Percentiles rank a stretch among this genome's conserved stretches.
phyloP scores from a whole-genome alignment of 192 early-diverging fungal genomes.

The Coemansia sp. region DNA sequence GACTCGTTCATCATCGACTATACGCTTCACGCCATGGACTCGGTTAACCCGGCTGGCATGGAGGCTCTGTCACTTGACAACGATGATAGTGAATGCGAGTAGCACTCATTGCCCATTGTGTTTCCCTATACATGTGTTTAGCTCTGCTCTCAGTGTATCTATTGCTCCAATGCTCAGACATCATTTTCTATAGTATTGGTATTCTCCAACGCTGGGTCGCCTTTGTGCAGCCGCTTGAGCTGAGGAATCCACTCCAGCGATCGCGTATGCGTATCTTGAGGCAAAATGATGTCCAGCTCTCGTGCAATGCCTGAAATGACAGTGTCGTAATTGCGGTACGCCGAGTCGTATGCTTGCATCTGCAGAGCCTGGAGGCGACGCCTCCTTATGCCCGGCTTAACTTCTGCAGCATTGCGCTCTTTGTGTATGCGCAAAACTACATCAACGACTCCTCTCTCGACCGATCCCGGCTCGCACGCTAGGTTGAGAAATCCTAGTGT shows the following conservation, averaged over 20 bases:
- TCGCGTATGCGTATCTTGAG: conserved; percentile 11
- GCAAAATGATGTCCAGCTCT: conserved; percentile 41
- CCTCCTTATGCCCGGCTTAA: conserved; percentile 19
- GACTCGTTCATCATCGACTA: conserved; percentile 87
- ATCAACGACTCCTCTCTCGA: conserved; percentile 32
- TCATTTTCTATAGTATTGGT: background rate
- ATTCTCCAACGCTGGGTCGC: background rate
- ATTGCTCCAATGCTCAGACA: background rate
- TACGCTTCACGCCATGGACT: conserved; percentile 85
- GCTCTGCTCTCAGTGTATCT: too few species aligned
- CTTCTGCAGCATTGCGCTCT: conserved; percentile 12
- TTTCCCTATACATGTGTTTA: background rate
- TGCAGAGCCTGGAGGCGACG: conserved; percentile 20
- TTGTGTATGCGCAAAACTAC: conserved; percentile 17
- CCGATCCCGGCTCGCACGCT: conserved; percentile 43
- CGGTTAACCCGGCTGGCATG: conserved; percentile 20
- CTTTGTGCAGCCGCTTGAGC: conserved; percentile 19
- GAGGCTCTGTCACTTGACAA: conserved; percentile 15
- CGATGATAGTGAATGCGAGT: conserved; percentile 7
- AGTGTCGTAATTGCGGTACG: conserved; percentile 22
- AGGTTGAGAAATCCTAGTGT: conserved; percentile 50
- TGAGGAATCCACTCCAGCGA: conserved; percentile 46
- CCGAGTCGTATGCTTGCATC: conserved; percentile 6
- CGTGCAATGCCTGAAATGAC: conserved; percentile 24
- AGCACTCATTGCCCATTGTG: background rate